Evolutionary conservation across 345 rosid genomes (phyloP).

Genomic region (Psidium friedrichsthalianum): DNA sequence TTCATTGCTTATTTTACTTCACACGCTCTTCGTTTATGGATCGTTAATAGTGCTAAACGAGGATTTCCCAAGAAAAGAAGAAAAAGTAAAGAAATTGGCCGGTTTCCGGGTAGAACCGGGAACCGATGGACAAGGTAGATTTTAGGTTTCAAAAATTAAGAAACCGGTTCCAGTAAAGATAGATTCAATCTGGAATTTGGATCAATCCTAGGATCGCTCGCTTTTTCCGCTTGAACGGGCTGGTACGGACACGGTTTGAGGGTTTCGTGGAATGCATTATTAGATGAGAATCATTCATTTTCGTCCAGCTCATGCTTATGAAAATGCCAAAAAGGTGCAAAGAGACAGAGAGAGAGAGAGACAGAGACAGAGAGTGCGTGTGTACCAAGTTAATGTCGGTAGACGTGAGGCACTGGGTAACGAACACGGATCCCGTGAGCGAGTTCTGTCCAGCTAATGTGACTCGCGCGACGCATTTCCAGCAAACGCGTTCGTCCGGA

Average conservation of each 20-base stretch:
- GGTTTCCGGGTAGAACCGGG: too few relatives aligned
- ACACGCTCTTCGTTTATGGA: too few relatives aligned
- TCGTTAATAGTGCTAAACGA: too few relatives aligned
- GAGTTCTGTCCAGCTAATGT: background rate
- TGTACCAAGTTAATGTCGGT: background rate
- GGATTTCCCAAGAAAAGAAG: too few relatives aligned
- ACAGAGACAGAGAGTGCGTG: background rate
- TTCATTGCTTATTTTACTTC: too few relatives aligned
- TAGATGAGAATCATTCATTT: background rate
- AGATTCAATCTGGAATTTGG: too few relatives aligned
- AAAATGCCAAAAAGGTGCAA: background rate
- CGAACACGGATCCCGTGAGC: background rate
- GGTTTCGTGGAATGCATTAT: background rate
- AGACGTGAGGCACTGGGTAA: background rate
- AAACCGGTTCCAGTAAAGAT: too few relatives aligned
- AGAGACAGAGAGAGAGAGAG: too few relatives aligned
- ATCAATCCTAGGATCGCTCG: too few relatives aligned
- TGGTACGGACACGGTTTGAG: background rate
- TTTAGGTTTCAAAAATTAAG: too few relatives aligned
- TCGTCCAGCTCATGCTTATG: background rate
- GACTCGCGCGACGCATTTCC: background rate
- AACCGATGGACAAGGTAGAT: too few relatives aligned
- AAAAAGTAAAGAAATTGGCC: too few relatives aligned
- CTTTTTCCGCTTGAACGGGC: background rate
- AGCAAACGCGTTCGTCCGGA: background rate